Percentiles rank a stretch among this genome's conserved stretches.
Conservation (phyloP, 129 eudicot species). For the Saussurea involucrata region DNA sequence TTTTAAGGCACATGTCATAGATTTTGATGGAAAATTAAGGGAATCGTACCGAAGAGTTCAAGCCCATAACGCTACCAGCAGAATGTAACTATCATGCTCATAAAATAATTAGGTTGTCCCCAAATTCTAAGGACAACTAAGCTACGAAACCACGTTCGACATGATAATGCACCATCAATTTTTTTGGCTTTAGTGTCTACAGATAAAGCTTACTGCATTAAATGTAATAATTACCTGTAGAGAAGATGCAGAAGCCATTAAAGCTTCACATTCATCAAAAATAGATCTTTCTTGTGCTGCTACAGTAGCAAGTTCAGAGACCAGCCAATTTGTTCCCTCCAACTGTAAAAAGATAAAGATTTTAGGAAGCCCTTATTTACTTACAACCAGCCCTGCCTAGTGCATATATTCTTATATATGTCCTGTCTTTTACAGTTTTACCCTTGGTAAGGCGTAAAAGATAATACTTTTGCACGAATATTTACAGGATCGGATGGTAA, state of each 20-base stretch:
- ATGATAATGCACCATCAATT: slow-evolving; percentile 1
- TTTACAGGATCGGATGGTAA: not conserved
- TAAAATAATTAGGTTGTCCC: slow-evolving; percentile 12
- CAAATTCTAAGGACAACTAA: slow-evolving; percentile 18
- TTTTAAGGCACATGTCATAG: slow-evolving; percentile 18
- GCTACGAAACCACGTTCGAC: slow-evolving; percentile 12
- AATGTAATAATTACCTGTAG: slow-evolving; percentile 62
- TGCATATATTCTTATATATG: not conserved
- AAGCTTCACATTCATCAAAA: slow-evolving; percentile 80
- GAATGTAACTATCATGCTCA: slow-evolving; percentile 17
- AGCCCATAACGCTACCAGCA: slow-evolving; percentile 21
- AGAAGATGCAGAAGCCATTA: slow-evolving; percentile 56
- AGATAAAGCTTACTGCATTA: slow-evolving; percentile 1
- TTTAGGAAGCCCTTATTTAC: not conserved
- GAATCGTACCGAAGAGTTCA: slow-evolving; percentile 12
- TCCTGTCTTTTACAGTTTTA: slow-evolving; percentile 8
- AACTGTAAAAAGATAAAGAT: slow-evolving; percentile 40
- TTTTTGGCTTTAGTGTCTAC: slow-evolving; percentile 2
- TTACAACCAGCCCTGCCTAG: not conserved
- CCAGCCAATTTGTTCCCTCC: slow-evolving; percentile 68
- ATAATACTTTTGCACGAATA: not conserved
- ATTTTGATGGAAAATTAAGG: slow-evolving; percentile 23
- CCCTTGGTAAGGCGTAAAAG: not conserved
- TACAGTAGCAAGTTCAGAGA: slow-evolving; percentile 76
- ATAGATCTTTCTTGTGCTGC: slow-evolving; percentile 81